Conservation (phyloP, 2,329 filamentous ascomycete genomes). For the Colletotrichum sidae region DNA sequence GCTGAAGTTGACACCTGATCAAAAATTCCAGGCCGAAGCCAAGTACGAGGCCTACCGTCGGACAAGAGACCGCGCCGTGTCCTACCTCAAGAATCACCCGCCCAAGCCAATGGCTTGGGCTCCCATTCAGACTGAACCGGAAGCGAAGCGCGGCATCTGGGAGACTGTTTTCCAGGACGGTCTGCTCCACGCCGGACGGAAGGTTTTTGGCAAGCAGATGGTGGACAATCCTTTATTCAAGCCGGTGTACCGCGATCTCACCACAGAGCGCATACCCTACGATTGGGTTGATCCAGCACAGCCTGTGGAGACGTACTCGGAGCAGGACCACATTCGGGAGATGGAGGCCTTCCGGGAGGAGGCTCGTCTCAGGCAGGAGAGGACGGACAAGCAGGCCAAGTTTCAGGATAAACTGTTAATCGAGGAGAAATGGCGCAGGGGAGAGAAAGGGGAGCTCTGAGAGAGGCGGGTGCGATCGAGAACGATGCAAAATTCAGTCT, state of each 20-base stretch:
- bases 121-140: background rate
- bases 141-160: constrained; percentile 7
- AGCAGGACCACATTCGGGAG: constrained; percentile 22
- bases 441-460: constrained; percentile 31
- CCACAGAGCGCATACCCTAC: constrained; percentile 30
- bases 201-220: constrained; percentile 15
- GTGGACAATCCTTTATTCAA: constrained; percentile 25
- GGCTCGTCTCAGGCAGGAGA: constrained; percentile 18
- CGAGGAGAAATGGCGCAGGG: constrained; percentile 18
- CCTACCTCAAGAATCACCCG: constrained; percentile 29
- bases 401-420: constrained; percentile 25
- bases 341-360: constrained; percentile 33
- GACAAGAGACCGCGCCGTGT: constrained; percentile 28
- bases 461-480: background rate
- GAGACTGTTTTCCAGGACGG: constrained; percentile 12
- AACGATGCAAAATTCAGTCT: background rate
- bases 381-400: constrained; percentile 19
- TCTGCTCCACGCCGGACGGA: constrained; percentile 14
- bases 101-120: constrained; percentile 34
- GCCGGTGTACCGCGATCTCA: constrained; percentile 33
- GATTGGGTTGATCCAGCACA: constrained; percentile 32
- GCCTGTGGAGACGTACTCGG: constrained; percentile 4
- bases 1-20: constrained; percentile 20
- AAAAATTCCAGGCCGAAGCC: constrained; percentile 17
- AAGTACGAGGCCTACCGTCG: constrained; percentile 34